Evolutionary conservation across 306 rosid species (phyloP), one percentile per base, ranked within the genome.

Genomic region (Styphnolobium japonicum): DNA sequence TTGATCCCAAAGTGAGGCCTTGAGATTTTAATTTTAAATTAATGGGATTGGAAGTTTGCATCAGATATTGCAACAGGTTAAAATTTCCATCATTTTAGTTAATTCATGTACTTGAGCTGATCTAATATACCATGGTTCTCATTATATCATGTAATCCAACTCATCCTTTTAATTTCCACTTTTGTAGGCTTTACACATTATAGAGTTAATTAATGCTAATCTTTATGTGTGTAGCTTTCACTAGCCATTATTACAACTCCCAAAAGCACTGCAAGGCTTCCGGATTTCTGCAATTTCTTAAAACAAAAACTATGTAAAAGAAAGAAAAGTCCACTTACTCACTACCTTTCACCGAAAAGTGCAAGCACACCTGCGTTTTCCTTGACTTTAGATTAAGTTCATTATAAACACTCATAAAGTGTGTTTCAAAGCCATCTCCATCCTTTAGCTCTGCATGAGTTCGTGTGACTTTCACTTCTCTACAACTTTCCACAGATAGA

Each of bases 311-410:
- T 56, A 46, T 63, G 69, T 73, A 63, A 80, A 62, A 80, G 51
- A 74, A 14, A 84, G 75, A 49, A 63, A 71, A 71, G 83, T 69
- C 78, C 71, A 81, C 71, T 74, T 74, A 58, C 36, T 82, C 84
- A 31, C 57, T 75, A 79, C 83, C 92, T 90, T 91, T 90, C 96
- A 96, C 99, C 98, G 98, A 91, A 96, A 93, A 93, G 98, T 90
- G 87, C 80, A 71, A 73, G 16, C 82, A 80, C 83, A 84, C 86
- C 86, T 84, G 63, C 74, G 72, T 45, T 81, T 82, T 64, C 75
- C 87, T 93, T 88, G 97, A 90, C 98, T 88, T 91, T 77, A 73
- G 69, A 74, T 76, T 64, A 84, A 68, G 37, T 77, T 67, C 84
- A 85, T 86, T 83, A 87, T 87, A 87, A 83, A 49, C 91, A 79